phyloP scores from a whole-genome alignment of 2,329 filamentous ascomycete species.

The Neofusicoccum kwambonambiense region DNA sequence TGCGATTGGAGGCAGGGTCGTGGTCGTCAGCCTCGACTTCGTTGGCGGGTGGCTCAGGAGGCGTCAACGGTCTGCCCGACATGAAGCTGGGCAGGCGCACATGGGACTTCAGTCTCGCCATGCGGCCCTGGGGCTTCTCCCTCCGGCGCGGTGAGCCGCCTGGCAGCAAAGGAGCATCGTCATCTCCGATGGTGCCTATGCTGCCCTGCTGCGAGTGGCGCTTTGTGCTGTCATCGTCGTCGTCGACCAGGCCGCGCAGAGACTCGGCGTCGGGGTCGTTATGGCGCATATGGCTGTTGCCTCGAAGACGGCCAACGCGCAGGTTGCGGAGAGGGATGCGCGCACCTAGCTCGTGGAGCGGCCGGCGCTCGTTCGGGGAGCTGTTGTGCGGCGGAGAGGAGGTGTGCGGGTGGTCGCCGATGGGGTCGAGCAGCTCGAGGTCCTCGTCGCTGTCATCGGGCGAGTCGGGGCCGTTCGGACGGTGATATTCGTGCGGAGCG shows the following conservation, averaged over 20 bases:
- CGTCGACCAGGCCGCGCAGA: constrained; percentile 64
- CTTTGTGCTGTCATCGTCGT: constrained; percentile 55
- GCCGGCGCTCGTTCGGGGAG: constrained; percentile 32
- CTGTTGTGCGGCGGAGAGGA: constrained; percentile 30
- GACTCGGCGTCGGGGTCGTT: constrained; percentile 62
- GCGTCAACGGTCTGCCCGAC: constrained; percentile 29
- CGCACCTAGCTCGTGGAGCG: constrained; percentile 44
- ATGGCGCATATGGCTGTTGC: constrained; percentile 32
- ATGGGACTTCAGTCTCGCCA: constrained; percentile 51
- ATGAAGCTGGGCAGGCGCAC: constrained; percentile 69
- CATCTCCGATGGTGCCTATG: constrained; percentile 56
- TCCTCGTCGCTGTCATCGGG: constrained; percentile 65
- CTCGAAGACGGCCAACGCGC: constrained; percentile 48
- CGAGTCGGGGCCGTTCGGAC: constrained; percentile 63
- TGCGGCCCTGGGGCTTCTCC: constrained; percentile 24
- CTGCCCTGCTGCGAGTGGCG: constrained; percentile 60
- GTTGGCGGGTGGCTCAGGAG: constrained; percentile 24
- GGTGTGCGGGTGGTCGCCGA: constrained; percentile 26
- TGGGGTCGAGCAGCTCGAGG: constrained; percentile 72
- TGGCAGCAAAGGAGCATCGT: constrained; percentile 73
- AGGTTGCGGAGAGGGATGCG: constrained; percentile 69
- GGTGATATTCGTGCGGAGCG: constrained; percentile 45
- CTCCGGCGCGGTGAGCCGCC: constrained; percentile 29
- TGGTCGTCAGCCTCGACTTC: constrained; percentile 49
- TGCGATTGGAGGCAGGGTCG: constrained; percentile 67